Base-by-base conservation (phyloP, 345 rosid genomes). In the Heritiera littoralis region DNA sequence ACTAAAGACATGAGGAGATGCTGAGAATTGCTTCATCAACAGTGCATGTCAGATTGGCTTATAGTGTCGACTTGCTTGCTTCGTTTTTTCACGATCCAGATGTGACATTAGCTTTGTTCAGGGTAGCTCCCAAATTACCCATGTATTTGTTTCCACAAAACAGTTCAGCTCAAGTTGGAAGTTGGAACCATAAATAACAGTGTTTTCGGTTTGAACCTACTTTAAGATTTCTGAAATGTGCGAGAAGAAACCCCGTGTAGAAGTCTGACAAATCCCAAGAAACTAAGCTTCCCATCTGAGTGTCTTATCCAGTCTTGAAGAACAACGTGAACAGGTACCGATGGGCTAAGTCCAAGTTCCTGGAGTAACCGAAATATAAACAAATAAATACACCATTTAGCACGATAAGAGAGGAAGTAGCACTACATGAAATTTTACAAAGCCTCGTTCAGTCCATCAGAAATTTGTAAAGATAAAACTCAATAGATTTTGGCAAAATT, bases 241-340 rank as follows among this genome's bases (percentile, higher is more conserved):
- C 95, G 89, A 7, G 94, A 83, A 23, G 98, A 93, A 67, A 90
- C 92, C 2, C 98, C 98, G 9, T 93, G 98, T 32, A 94, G 88
- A 81, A 94, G 97, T 80, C 94, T 87, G 72, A 92, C 88, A 83
- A 93, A 95, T 1, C 99, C 99, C 79, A 92, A 77, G 87, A 90
- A 94, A 85, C 94, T 94, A 72, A 94, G 89, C 82, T 89, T 92
- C 54, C 98, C 96, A 74, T 94, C 98, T 15, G 94, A 81, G 72
- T 90, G 96, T 83, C 96, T 87, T 63, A 92, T 90, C 97, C 98
- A 94, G 71, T 94, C 97, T 68, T 92, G 98, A 73, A 94, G 95
- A 78, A 92, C 98, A 15, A 90, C 94, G 7, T 92, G 98, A 75
- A 92, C 92, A 0, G 97, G 93, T 41, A 94, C 93, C 0, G 93